Evolutionary conservation across 169 alveolate genomes (phyloP).

Genomic region (Plasmodium knowlesi): DNA sequence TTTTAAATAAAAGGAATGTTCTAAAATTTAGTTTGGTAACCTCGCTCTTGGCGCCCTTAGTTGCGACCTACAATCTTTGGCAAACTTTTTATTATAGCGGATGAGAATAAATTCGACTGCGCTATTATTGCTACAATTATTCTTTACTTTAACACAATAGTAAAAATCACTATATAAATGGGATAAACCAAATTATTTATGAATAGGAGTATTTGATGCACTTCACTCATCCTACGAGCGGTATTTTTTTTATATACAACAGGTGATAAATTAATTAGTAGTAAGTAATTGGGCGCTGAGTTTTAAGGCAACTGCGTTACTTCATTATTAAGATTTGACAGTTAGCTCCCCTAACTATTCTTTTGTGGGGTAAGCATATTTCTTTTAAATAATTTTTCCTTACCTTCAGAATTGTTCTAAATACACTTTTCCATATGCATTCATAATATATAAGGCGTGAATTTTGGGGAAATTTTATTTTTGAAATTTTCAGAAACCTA

Average conservation of each 20-base stretch:
- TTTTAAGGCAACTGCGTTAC: not conserved
- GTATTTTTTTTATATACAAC: no score
- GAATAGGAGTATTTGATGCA: not conserved
- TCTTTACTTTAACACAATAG: not conserved
- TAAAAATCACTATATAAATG: not conserved
- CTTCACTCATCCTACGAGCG: not conserved
- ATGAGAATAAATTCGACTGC: not conserved
- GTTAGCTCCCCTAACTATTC: not conserved
- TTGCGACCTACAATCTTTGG: not conserved
- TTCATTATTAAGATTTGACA: not conserved
- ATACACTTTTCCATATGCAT: not conserved
- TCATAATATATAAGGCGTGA: not conserved
- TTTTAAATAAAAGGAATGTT: not conserved
- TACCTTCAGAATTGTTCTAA: not conserved
- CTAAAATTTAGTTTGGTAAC: not conserved
- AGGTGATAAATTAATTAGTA: not conserved
- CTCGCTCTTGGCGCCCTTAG: not conserved
- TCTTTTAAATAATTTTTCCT: not conserved
- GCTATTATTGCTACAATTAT: not conserved
- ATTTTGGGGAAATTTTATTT: not conserved
- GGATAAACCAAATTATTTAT: not conserved
- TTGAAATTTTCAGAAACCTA: not conserved
- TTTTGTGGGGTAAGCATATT: not conserved
- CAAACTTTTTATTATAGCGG: not conserved
- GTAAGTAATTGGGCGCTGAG: not conserved